phyloP scores from a whole-genome alignment of 805 yeast genomes.

The Saturnispora mendoncae region DNA sequence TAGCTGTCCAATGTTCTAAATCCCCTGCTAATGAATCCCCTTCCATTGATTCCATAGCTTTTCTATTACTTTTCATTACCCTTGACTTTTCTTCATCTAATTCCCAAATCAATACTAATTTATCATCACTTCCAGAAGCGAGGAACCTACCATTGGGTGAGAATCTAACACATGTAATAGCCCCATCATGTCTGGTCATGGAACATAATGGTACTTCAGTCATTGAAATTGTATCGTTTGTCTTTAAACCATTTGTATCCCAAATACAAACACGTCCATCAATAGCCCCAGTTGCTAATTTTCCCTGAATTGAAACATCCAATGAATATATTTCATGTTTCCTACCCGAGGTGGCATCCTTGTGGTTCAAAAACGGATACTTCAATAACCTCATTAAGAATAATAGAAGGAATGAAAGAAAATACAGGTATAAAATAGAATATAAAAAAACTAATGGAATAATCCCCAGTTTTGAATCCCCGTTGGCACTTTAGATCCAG shows the following conservation, averaged over 20 bases:
- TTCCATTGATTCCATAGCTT: constrained; percentile 1
- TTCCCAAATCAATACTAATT: constrained; percentile 87
- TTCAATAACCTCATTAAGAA: constrained; percentile 2
- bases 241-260: constrained; percentile 29
- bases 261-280: constrained; percentile 91
- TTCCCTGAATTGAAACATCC: constrained; percentile 72
- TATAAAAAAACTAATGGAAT: neutral
- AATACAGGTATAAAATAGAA: neutral
- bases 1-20: constrained; percentile 87
- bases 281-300: constrained; percentile 89
- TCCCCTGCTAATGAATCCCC: constrained; percentile 44
- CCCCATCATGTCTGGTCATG: constrained; percentile 94
- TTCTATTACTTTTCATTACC: constrained; percentile 24
- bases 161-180: constrained; percentile 87
- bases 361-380: constrained; percentile 8
- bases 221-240: constrained; percentile 21
- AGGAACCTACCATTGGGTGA: constrained; percentile 86
- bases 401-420: neutral
- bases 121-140: constrained; percentile 94
- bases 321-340: constrained; percentile 81
- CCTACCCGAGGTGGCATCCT: constrained; percentile 43
- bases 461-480: too few species aligned
- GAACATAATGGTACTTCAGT: constrained; percentile 57
- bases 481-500: neutral
- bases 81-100: constrained; percentile 64